Evolutionary conservation across 164 flowering plant genomes (phyloP).

Genomic region (Vitis amurensis): DNA sequence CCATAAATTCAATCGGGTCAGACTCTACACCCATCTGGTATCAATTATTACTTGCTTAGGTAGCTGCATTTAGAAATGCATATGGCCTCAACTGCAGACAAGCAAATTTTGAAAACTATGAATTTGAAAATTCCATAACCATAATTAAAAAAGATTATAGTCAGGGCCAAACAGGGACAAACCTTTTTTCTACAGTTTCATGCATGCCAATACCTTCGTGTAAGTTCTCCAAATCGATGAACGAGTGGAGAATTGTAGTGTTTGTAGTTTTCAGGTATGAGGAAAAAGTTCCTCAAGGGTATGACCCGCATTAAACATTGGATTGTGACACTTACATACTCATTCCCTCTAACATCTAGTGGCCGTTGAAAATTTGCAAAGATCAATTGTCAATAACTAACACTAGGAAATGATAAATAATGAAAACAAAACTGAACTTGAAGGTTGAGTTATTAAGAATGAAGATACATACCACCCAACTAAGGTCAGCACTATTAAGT

Average conservation of each 20-base stretch:
- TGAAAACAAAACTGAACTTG: background rate
- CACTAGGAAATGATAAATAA: background rate
- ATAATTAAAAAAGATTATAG: background rate
- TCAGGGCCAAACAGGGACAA: background rate
- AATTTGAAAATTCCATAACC: background rate
- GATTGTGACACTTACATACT: conserved; percentile 92
- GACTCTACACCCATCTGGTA: conserved; percentile 87
- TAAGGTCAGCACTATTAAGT: too few relatives aligned
- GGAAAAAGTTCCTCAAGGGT: conserved; percentile 96
- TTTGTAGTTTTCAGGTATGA: conserved; percentile 84
- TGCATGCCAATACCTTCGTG: conserved; percentile 95
- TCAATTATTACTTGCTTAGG: conserved; percentile 89
- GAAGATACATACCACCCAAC: conserved; percentile 55
- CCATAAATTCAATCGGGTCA: conserved; percentile 96
- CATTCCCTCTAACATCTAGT: conserved; percentile 82
- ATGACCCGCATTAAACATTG: conserved; percentile 96
- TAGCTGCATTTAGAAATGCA: conserved; percentile 93
- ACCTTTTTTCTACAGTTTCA: conserved; percentile 98
- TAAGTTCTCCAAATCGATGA: conserved; percentile 94
- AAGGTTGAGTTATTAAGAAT: background rate
- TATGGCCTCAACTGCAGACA: conserved; percentile 85
- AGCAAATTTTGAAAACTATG: background rate
- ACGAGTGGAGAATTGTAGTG: conserved; percentile 87
- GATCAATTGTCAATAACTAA: background rate
- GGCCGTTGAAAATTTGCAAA: too few relatives aligned